These are phyloP conservation scores for Plasmopara muralis DNA, from an alignment of 352 stramenopile species.

Conservation along the genomic window DNA sequence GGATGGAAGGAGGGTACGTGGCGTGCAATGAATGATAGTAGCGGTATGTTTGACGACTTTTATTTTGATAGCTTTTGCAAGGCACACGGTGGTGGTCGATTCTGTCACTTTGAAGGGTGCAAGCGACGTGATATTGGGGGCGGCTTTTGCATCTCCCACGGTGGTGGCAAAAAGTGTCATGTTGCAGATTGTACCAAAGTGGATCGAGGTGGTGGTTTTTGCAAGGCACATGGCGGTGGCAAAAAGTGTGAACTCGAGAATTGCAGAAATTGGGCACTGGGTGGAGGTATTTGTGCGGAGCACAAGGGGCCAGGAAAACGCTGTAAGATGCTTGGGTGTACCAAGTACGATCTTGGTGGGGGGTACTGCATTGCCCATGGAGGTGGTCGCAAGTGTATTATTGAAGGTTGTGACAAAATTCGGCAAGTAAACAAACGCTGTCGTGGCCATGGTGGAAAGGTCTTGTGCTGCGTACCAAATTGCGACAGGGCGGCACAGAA, in stretches of 20 bases:
- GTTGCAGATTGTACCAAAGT: slow-evolving; percentile 67
- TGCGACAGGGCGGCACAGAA: slow-evolving; percentile 75
- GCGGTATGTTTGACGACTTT: too few species aligned
- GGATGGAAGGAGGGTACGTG: slow-evolving; percentile 70
- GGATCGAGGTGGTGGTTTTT: slow-evolving; percentile 72
- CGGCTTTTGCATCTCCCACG: slow-evolving; percentile 80
- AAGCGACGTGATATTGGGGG: slow-evolving; percentile 83
- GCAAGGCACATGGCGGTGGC: slow-evolving; percentile 76
- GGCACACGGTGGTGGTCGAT: slow-evolving; percentile 70
- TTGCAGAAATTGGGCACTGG: slow-evolving; percentile 78
- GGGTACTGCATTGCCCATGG: slow-evolving; percentile 84
- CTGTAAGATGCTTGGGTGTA: slow-evolving; percentile 72
- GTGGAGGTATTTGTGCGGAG: slow-evolving; percentile 62
- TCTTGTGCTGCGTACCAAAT: slow-evolving; percentile 70
- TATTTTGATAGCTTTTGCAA: slow-evolving; percentile 63
- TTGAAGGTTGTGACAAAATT: slow-evolving; percentile 82
- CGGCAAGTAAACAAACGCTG: slow-evolving; percentile 82
- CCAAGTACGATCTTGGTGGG: slow-evolving; percentile 75
- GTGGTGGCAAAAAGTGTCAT: slow-evolving; percentile 81
- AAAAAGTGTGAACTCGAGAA: slow-evolving; percentile 76
- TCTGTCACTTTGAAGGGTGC: slow-evolving; percentile 64
- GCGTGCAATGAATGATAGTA: too few species aligned
- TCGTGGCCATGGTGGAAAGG: slow-evolving; percentile 71
- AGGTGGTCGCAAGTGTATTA: slow-evolving; percentile 72
- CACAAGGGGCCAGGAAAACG: slow-evolving; percentile 77